Evolutionary conservation across 1,284 basidiomycete genomes (phyloP), one percentile per base, ranked within the genome.

Genomic region (Trichosporon sp.): DNA sequence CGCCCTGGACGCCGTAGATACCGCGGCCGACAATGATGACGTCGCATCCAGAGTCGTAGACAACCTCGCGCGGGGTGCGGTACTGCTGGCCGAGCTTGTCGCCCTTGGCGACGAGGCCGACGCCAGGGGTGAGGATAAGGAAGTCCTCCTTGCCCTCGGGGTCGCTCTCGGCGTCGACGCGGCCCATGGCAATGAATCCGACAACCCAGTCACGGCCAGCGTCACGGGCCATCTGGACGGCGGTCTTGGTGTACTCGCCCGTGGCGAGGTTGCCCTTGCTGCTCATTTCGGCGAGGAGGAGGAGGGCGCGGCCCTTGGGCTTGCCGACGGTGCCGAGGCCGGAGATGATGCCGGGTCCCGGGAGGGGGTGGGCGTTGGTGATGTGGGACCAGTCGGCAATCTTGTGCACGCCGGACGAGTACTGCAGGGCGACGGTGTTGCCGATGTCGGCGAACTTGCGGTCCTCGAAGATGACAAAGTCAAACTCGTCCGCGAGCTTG

Each of bases 371-470:
- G 0, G 97, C 97, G 82, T 99, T 99, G 68, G 95, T 98, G 77
- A 99, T 90, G 80, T 99, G 93, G 6, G 96, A 89, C 97, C 97
- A 99, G 62, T 88, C 90, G 27, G 95, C 90, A 77, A 99, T 99
- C 78, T 90, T 91, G 86, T 98, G 92, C 13, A 97, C 88, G 32
- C 97, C 97, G 27, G 91, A 88, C 1, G 92, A 91, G 85, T 99
- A 99, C 81, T 99, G 97, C 32, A 98, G 85, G 6, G 90, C 89
- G 71, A 98, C 97, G 1, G 97, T 99, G 85, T 98, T 98, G 53
- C 96, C 96, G 72, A 99, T 99, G 83, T 99, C 97, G 25, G 97
- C 97, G 79, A 99, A 99, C 83, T 99, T 99, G 75, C 97, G 87
- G 85, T 99, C 97, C 84, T 99, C 96, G 75, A 99, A 99, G 78